Conservation (phyloP, 768 basidiomycete genomes). For the Hypholoma fasciculare region DNA sequence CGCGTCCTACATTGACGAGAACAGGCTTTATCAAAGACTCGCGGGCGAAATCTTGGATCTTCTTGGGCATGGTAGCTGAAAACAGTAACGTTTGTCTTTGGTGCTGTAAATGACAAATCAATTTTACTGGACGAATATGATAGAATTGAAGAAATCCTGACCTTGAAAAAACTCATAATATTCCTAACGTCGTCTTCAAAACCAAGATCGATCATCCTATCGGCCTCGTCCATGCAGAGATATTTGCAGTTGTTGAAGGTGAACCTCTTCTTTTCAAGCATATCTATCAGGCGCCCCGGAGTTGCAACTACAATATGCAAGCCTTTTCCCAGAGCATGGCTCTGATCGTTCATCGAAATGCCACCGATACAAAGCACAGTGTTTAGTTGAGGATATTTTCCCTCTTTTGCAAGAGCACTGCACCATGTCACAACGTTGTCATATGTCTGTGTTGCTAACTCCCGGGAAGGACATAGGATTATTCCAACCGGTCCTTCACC, state of each 20-base stretch:
- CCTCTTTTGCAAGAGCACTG: slow-evolving; percentile 72
- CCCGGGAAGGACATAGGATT: slow-evolving; percentile 94
- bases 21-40: slow-evolving; percentile 94
- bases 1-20: slow-evolving; percentile 95
- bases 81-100: slow-evolving; percentile 97
- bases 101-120: slow-evolving; percentile 46
- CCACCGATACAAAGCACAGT: slow-evolving; percentile 94
- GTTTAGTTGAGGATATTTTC: slow-evolving; percentile 83
- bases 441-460: slow-evolving; percentile 95
- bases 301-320: slow-evolving; percentile 97
- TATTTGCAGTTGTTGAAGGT: slow-evolving; percentile 94
- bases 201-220: slow-evolving; percentile 98
- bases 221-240: slow-evolving; percentile 98
- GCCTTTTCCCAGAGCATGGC: slow-evolving; percentile 86
- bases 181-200: slow-evolving; percentile 99
- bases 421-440: slow-evolving; percentile 93
- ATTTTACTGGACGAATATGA: slow-evolving; percentile 1
- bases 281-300: slow-evolving; percentile 94
- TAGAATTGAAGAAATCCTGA: slow-evolving; percentile 28
- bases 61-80: slow-evolving; percentile 98
- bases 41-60: slow-evolving; percentile 98
- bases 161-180: slow-evolving; percentile 99
- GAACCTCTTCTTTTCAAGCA: slow-evolving; percentile 94
- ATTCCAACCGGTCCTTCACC: slow-evolving; percentile 98
- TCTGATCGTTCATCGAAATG: slow-evolving; percentile 98